phyloP scores from a whole-genome alignment of 2,329 filamentous ascomycete genomes.

The Fusarium verticillioides region DNA sequence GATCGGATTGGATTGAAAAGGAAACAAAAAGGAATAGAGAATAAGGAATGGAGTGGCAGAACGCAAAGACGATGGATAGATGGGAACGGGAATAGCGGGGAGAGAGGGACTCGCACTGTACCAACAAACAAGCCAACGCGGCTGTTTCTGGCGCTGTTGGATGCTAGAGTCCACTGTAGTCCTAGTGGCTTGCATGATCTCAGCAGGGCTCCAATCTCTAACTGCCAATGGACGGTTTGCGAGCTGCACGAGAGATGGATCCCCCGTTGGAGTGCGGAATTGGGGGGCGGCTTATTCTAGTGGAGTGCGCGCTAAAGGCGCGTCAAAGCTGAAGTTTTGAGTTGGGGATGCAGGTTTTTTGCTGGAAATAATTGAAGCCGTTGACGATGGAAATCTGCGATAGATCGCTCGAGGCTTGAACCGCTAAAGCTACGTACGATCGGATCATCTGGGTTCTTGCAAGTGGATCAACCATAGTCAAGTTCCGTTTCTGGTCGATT shows the following conservation, averaged over 20 bases:
- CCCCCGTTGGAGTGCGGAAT: conserved; percentile 8
- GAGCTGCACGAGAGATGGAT: conserved; percentile 24
- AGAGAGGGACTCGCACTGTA: conserved; percentile 35
- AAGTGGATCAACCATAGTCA: not conserved
- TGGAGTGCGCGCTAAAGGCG: conserved; percentile 39
- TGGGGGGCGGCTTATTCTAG: conserved; percentile 33
- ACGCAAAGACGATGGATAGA: conserved; percentile 41
- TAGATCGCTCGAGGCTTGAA: not conserved
- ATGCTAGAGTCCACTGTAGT: conserved; percentile 34
- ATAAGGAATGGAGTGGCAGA: conserved; percentile 38
- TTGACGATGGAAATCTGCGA: not conserved
- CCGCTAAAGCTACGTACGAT: not conserved
- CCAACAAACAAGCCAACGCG: conserved; percentile 4
- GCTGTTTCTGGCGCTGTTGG: conserved; percentile 30
- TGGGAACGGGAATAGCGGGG: conserved; percentile 44
- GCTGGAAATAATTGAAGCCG: conserved; percentile 4
- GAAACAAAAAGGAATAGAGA: conserved; percentile 36
- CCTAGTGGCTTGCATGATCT: conserved; percentile 27
- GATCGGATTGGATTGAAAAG: conserved; percentile 15
- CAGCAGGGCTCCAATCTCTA: conserved; percentile 16
- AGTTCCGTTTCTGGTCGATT: conserved; percentile 4
- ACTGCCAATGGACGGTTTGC: conserved; percentile 18
- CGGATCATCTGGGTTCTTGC: not conserved
- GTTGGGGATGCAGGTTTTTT: conserved; percentile 4
- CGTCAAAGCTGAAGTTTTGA: conserved; percentile 16